Conservation (phyloP, 768 basidiomycete genomes). For the Favolaschia claudopus region DNA sequence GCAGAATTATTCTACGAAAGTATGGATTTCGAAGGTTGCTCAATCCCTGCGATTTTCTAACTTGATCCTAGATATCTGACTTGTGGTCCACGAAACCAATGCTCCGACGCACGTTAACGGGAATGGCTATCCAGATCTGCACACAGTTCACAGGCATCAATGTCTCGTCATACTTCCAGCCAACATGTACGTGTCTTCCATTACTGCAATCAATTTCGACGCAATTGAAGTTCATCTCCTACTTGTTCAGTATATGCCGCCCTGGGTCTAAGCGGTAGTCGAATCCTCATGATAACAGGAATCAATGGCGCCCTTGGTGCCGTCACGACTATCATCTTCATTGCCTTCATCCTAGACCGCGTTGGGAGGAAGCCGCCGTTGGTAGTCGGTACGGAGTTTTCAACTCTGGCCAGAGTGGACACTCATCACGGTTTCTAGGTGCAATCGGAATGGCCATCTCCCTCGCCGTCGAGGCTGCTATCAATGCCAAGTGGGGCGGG, state of each 20-base stretch:
- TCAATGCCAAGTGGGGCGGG: conserved; percentile 65
- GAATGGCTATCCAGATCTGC: conserved; percentile 63
- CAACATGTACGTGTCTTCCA: background rate
- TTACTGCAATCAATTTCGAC: background rate
- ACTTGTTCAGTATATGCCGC: conserved; percentile 58
- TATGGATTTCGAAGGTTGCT: background rate
- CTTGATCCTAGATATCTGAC: conserved; percentile 40
- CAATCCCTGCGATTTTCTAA: background rate
- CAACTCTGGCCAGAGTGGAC: too few relatives aligned
- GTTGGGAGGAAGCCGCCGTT: conserved; percentile 61
- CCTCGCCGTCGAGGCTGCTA: conserved; percentile 56
- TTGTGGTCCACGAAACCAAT: conserved; percentile 54
- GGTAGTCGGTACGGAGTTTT: conserved; percentile 1
- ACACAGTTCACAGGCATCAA: conserved; percentile 64
- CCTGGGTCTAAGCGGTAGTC: conserved; percentile 58
- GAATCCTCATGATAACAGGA: conserved; percentile 50
- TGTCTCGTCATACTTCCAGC: conserved; percentile 54
- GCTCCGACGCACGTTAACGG: conserved; percentile 57
- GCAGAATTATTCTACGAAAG: conserved; percentile 56
- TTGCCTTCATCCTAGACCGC: conserved; percentile 47
- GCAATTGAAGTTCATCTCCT: conserved; percentile 47
- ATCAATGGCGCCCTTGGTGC: conserved; percentile 68
- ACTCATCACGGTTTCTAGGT: background rate
- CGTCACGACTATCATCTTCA: conserved; percentile 42
- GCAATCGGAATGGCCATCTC: conserved; percentile 48